Conservation (phyloP, 306 rosid species). For the Argentina anserina region DNA sequence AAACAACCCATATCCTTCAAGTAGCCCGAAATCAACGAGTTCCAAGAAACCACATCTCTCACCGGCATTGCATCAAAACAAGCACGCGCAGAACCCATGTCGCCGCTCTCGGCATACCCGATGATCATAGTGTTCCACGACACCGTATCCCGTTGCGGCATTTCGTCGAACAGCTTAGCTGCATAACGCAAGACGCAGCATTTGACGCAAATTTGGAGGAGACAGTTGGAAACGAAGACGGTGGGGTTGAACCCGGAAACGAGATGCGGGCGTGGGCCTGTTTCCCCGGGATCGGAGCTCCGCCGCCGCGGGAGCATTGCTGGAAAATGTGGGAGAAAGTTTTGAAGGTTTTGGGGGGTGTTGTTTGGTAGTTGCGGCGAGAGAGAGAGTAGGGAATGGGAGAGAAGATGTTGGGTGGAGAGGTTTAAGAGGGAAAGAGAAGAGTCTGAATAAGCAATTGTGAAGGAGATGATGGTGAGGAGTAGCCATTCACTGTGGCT, state of each 20-base stretch:
- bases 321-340: conserved; percentile 76
- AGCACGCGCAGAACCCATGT: conserved; percentile 41
- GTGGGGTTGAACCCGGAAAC: conserved; percentile 66
- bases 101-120: conserved; percentile 52
- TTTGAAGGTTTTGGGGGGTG: conserved; percentile 34
- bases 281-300: conserved; percentile 52
- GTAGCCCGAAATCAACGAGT: conserved; percentile 70
- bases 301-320: conserved; percentile 48
- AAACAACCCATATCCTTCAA: conserved; percentile 35
- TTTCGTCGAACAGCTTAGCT: conserved; percentile 53
- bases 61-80: conserved; percentile 59
- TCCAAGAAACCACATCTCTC: conserved; percentile 81
- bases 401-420: neutral
- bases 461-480: conserved; percentile 18
- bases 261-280: conserved; percentile 71
- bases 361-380: conserved; percentile 23
- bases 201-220: conserved; percentile 57
- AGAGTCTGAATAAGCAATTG: conserved; percentile 16
- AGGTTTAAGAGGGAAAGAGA: conserved; percentile 13
- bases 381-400: conserved; percentile 33
- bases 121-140: conserved; percentile 86
- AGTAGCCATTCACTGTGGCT: conserved; percentile 3
- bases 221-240: conserved; percentile 62
- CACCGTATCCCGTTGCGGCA: conserved; percentile 47
- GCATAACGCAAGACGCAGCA: conserved; percentile 46